phyloP scores from a whole-genome alignment of 352 stramenopile genomes.

The Globisporangium viniferum region DNA sequence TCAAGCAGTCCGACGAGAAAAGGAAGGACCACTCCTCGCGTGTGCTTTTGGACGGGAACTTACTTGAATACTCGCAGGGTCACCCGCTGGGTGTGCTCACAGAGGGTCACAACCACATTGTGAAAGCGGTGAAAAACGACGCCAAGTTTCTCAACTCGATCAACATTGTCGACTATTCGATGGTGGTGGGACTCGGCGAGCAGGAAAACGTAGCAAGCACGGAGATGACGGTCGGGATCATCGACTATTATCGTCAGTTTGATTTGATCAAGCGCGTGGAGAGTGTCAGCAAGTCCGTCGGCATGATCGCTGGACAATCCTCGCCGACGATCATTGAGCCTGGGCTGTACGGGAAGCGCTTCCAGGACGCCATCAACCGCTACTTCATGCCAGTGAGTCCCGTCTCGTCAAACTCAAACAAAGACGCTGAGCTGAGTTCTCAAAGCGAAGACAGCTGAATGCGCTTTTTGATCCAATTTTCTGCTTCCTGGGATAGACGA shows the following conservation, averaged over 20 bases:
- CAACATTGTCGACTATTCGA: conserved; percentile 99
- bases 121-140: conserved; percentile 95
- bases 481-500: not conserved
- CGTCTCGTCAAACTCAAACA: conserved; percentile 50
- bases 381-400: conserved; percentile 97
- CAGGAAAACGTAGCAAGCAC: conserved; percentile 22
- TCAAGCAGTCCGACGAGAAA: conserved; percentile 37
- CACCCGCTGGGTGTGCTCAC: conserved; percentile 72
- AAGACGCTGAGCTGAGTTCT: conserved; percentile 14
- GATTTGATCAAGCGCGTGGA: conserved; percentile 99
- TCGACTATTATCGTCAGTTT: conserved; percentile 99
- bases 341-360: conserved; percentile 94
- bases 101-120: conserved; percentile 65
- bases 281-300: conserved; percentile 96
- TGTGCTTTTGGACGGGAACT: conserved; percentile 86
- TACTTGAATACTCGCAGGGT: conserved; percentile 75
- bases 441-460: not conserved
- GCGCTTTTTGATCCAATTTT: not conserved
- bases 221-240: conserved; percentile 96
- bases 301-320: conserved; percentile 97
- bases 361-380: conserved; percentile 92
- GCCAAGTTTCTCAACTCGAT: conserved; percentile 96
- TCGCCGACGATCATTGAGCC: conserved; percentile 98
- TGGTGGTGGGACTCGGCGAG: conserved; percentile 91
- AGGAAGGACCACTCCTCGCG: conserved; percentile 22